Conservation (phyloP, 225 moss, liverwort and hornwort species). For the Bryoerythrophyllum caledonicum region DNA sequence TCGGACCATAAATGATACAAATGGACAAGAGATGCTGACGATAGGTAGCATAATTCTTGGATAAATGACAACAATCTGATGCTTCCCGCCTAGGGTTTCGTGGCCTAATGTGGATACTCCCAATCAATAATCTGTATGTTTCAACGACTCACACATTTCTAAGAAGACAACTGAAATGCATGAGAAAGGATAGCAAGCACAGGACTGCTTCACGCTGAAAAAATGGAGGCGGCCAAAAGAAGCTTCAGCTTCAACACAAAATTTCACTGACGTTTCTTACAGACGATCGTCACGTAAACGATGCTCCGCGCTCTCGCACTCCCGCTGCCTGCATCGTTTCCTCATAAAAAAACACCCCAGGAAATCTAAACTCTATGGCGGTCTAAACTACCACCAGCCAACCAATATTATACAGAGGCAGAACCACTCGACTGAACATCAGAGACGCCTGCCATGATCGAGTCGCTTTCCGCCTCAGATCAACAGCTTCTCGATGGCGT, state of each 20-base stretch:
- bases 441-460: constrained; percentile 38
- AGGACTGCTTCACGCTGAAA: background rate
- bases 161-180: no score
- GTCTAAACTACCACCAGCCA: background rate
- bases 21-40: no score
- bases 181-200: background rate
- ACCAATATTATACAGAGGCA: constrained; percentile 17
- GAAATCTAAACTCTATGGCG: background rate
- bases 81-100: no score
- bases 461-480: constrained; percentile 54
- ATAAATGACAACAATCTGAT: no score
- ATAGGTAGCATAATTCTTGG: no score
- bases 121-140: no score
- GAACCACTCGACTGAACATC: constrained; percentile 35
- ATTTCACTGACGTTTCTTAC: no score
- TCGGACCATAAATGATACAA: no score
- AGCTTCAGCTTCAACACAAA: background rate
- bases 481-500: constrained; percentile 91
- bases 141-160: no score
- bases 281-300: constrained; percentile 40
- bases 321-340: constrained; percentile 42
- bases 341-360: background rate
- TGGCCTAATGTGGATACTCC: no score
- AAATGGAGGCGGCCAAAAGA: background rate
- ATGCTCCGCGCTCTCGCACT: constrained; percentile 35